A percentile compares a stretch with the other conserved stretches of the same genome.
Conservation (phyloP, 768 basidiomycete species). For the Hygrocybe punicea region DNA sequence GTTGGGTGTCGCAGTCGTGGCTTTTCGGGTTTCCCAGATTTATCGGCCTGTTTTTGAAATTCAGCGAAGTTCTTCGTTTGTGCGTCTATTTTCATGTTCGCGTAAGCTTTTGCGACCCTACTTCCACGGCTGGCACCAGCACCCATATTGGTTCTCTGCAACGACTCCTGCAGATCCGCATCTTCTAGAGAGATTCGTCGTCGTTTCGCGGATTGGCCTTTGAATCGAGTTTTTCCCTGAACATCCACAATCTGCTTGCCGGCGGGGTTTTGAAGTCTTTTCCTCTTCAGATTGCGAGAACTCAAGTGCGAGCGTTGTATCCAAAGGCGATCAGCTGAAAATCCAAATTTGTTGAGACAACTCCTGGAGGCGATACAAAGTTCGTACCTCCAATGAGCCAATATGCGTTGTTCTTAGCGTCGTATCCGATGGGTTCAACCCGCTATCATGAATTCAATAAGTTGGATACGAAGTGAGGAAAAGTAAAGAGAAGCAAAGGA, state of each 20-base stretch:
- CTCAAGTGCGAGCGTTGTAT: constrained; percentile 69
- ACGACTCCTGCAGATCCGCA: too few relatives aligned
- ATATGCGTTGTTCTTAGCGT: constrained; percentile 72
- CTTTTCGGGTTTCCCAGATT: background rate
- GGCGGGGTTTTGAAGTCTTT: constrained; percentile 24
- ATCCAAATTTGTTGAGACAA: background rate
- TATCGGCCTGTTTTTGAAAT: constrained; percentile 50
- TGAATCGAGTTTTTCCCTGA: constrained; percentile 8
- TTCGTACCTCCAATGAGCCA: constrained; percentile 78
- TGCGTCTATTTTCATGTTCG: constrained; percentile 63
- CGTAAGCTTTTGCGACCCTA: constrained; percentile 63
- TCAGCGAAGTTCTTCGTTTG: constrained; percentile 68
- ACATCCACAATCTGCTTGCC: constrained; percentile 5
- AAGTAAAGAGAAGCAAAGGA: background rate
- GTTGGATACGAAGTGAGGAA: background rate
- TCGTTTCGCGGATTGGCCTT: constrained; percentile 16
- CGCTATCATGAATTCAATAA: constrained; percentile 46
- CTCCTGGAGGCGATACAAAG: background rate
- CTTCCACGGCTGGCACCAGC: constrained; percentile 27
- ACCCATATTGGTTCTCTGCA: background rate
- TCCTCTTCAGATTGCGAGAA: constrained; percentile 42
- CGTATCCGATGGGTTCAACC: constrained; percentile 82
- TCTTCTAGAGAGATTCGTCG: constrained; percentile 15
- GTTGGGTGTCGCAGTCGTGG: constrained; percentile 25
- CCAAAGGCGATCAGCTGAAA: constrained; percentile 76